Evolutionary conservation across 2,329 filamentous ascomycete genomes (phyloP), one percentile per base, ranked within the genome.

Genomic region (Ophiobolus disseminans): DNA sequence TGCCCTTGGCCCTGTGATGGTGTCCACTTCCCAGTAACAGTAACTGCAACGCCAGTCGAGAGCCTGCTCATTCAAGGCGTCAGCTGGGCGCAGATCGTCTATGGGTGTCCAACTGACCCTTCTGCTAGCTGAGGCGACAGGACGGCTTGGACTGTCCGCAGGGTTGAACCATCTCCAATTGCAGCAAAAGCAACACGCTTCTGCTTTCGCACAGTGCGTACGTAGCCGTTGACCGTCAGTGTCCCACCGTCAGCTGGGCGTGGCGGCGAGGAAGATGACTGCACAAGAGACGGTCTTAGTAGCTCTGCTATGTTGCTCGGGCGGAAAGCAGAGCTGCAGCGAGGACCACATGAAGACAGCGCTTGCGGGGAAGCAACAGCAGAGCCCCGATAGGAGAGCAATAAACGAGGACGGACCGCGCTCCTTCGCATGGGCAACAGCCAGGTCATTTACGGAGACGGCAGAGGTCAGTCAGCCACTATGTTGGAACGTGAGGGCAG

Each of bases 191-290:
- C 86, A 50, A 88, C 80, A 17, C 82, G 82, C 72, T 97, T 96
- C 78, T 95, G 91, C 71, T 90, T 89, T 54, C 93, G 84, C 51
- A 96, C 86, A 3, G 90, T 93, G 55, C 90, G 85, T 45, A 97
- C 82, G 76, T 88, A 93, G 53, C 92, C 93, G 69, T 88, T 82
- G 60, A 96, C 78, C 17, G 63, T 69, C 42, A 74, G 48, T 14
- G 59, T 55, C 41, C 60, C 55, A 55, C 59, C 64, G 23, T 63
- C 59, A 26, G 57, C 49, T 22, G 50, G 43, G 48, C 81, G 80
- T 38, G 88, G 78, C 61, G 80, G 71, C 31, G 77, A 73, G 17
- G 55, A 52, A 26, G 51, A 53, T 36, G 68, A 46, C 30, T 46
- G 66, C 25, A 75, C 69, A 14, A 70, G 58, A 2, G 82, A 80